Evolutionary conservation across 305 asterid species (phyloP).

Genomic region (Fraxinus sp.): DNA sequence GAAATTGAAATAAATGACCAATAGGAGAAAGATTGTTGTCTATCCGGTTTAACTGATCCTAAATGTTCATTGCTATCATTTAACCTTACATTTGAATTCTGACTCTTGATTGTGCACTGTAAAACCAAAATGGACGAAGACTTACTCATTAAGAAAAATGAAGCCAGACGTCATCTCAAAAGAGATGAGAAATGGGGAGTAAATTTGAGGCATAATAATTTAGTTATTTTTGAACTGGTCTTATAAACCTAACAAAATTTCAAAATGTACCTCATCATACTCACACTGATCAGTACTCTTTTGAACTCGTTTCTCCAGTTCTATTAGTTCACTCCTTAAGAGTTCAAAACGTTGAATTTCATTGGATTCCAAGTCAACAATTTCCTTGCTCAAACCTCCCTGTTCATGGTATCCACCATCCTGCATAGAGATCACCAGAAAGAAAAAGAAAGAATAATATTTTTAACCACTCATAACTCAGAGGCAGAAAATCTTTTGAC

Average conservation of each 20-base stretch:
- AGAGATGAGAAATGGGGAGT: conserved; percentile 2
- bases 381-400: conserved; percentile 15
- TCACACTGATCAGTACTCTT: conserved; percentile 62
- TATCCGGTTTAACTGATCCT: not conserved
- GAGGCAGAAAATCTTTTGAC: not conserved
- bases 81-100: not conserved
- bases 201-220: conserved; percentile 20
- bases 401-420: conserved; percentile 47
- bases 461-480: not conserved
- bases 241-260: not conserved
- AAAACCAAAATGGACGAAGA: not conserved
- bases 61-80: not conserved
- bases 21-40: not conserved
- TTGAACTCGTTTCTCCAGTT: conserved; percentile 89
- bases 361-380: conserved; percentile 50
- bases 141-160: not conserved
- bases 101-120: not conserved
- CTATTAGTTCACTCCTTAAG: conserved; percentile 77
- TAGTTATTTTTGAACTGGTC: not conserved
- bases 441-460: not conserved
- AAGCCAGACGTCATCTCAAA: not conserved
- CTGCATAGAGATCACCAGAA: conserved; percentile 33
- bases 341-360: conserved; percentile 83
- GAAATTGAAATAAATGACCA: not conserved
- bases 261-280: conserved; percentile 61